phyloP scores from a whole-genome alignment of 1,284 basidiomycete genomes.

The Volvariella surrecta region DNA sequence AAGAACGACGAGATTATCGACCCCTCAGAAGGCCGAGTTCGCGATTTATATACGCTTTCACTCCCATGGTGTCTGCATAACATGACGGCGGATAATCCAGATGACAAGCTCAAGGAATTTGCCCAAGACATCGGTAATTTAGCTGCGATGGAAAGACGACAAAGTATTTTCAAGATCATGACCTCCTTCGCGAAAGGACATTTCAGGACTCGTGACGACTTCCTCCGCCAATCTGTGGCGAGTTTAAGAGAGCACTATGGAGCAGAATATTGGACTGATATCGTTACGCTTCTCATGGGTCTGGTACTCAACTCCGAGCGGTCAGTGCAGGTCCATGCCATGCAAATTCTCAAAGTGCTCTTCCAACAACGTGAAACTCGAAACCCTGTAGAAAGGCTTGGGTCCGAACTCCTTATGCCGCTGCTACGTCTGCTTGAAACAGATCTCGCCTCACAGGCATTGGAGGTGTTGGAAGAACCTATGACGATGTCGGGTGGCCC shows the following conservation, averaged over 20 bases:
- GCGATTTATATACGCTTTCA: slow-evolving; percentile 77
- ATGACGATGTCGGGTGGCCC: slow-evolving; percentile 68
- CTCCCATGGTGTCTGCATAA: slow-evolving; percentile 88
- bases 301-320: slow-evolving; percentile 80
- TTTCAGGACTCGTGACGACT: slow-evolving; percentile 91
- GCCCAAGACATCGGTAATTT: slow-evolving; percentile 69
- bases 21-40: slow-evolving; percentile 60
- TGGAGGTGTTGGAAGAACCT: slow-evolving; percentile 89
- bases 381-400: slow-evolving; percentile 64
- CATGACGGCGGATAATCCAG: slow-evolving; percentile 59
- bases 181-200: slow-evolving; percentile 82
- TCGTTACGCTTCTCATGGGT: slow-evolving; percentile 78
- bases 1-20: slow-evolving; percentile 68
- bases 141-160: slow-evolving; percentile 64
- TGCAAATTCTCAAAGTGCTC: slow-evolving; percentile 85
- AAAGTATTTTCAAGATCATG: slow-evolving; percentile 81
- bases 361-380: slow-evolving; percentile 82
- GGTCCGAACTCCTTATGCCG: slow-evolving; percentile 87
- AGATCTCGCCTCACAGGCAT: slow-evolving; percentile 76
- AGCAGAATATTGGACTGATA: slow-evolving; percentile 59
- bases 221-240: slow-evolving; percentile 82
- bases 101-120: slow-evolving; percentile 59
- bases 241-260: slow-evolving; percentile 82
- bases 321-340: slow-evolving; percentile 77
- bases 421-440: slow-evolving; percentile 81